Conservation (phyloP, 1,284 basidiomycete genomes). For the Cryptococcus jaspeensis region DNA sequence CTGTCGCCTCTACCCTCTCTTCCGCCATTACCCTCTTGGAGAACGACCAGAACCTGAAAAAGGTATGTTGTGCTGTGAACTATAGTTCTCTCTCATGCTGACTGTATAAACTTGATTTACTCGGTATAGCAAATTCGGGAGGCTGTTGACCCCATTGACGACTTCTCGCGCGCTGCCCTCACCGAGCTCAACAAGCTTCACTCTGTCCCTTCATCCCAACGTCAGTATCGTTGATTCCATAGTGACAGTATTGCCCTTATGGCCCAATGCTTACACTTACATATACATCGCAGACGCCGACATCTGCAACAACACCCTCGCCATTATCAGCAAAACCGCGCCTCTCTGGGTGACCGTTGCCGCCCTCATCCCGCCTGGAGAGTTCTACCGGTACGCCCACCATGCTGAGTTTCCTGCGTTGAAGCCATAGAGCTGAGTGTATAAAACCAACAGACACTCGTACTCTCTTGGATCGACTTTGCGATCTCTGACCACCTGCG, state of each 20-base stretch:
- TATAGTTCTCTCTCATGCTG: background rate
- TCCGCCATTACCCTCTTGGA: constrained; percentile 45
- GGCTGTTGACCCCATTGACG: constrained; percentile 47
- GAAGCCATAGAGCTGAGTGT: background rate
- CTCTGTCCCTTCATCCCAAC: constrained; percentile 37
- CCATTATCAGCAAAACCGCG: constrained; percentile 31
- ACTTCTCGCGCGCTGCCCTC: constrained; percentile 37
- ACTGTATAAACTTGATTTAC: no score
- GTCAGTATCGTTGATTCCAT: constrained; percentile 24
- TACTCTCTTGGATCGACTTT: constrained; percentile 42
- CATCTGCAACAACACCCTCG: constrained; percentile 38
- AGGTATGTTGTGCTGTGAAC: constrained; percentile 26
- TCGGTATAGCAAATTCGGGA: constrained; percentile 41
- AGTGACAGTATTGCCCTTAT: background rate
- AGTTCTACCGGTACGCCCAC: constrained; percentile 45
- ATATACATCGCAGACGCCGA: constrained; percentile 27
- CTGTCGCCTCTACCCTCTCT: constrained; percentile 29
- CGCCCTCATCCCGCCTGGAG: constrained; percentile 43
- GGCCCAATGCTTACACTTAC: no score
- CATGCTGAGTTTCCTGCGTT: background rate
- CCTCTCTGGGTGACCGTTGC: constrained; percentile 41
- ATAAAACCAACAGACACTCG: constrained; percentile 33
- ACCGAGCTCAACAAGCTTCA: constrained; percentile 48
- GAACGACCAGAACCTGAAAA: constrained; percentile 45
- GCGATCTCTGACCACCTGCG: constrained; percentile 41